Percentiles rank a stretch among this genome's conserved stretches.
phyloP scores from a whole-genome alignment of 2,329 filamentous ascomycete species.

The Pyrenochaeta sp. region DNA sequence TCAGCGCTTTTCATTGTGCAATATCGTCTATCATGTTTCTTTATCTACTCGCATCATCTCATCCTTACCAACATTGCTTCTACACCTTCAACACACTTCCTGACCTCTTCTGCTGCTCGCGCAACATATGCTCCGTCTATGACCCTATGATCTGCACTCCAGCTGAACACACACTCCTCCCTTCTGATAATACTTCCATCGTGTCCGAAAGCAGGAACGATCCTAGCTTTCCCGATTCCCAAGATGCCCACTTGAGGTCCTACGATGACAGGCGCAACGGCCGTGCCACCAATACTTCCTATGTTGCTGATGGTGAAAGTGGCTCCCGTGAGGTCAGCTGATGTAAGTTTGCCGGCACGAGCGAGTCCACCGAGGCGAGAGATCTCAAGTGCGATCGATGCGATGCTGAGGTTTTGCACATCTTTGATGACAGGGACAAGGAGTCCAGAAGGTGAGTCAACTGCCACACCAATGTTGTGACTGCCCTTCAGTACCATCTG shows the following conservation, averaged over 20 bases:
- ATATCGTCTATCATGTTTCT: background rate
- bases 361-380: constrained; percentile 76
- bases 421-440: constrained; percentile 91
- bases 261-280: constrained; percentile 89
- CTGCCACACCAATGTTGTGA: constrained; percentile 95
- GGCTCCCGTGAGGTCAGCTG: constrained; percentile 79
- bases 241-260: constrained; percentile 91
- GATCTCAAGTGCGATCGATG: constrained; percentile 80
- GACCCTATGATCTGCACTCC: constrained; percentile 94
- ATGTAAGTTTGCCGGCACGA: constrained; percentile 74
- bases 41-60: constrained; percentile 15
- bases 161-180: constrained; percentile 89
- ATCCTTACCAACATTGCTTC: constrained; percentile 82
- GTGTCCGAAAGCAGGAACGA: constrained; percentile 77
- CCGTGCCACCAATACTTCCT: constrained; percentile 91
- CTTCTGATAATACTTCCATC: constrained; percentile 69
- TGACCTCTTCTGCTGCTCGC: constrained; percentile 82
- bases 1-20: constrained; percentile 1
- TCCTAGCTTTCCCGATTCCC: constrained; percentile 81
- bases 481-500: constrained; percentile 78
- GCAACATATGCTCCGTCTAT: constrained; percentile 96
- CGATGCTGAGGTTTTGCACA: constrained; percentile 77
- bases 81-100: constrained; percentile 79
- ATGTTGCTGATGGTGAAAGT: constrained; percentile 98
- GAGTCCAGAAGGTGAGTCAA: constrained; percentile 89